Conservation (phyloP, 345 rosid species). For the Rhodamnia argentea region DNA sequence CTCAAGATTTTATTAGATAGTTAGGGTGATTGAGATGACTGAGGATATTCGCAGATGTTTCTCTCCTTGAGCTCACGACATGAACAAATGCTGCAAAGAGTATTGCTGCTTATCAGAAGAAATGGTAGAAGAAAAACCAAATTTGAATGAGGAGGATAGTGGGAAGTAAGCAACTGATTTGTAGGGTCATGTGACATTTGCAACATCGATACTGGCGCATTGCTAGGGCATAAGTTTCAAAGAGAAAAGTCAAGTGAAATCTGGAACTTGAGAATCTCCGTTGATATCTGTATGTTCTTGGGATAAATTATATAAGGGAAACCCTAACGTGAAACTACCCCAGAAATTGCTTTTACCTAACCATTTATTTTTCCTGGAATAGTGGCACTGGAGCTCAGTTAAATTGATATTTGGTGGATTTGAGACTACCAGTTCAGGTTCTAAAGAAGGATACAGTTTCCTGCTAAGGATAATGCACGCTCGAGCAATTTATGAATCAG, state of each 20-base stretch:
- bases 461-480: background rate
- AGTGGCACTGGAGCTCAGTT: background rate
- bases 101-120: background rate
- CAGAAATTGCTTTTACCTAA: background rate
- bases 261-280: background rate
- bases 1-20: background rate
- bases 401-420: background rate
- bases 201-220: background rate
- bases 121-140: background rate
- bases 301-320: background rate
- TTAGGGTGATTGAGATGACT: background rate
- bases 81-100: background rate
- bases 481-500: background rate
- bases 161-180: background rate
- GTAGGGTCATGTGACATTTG: background rate
- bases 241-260: background rate
- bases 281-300: background rate
- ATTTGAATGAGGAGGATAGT: background rate
- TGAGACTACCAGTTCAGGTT: background rate
- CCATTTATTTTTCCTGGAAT: background rate
- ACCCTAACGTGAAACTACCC: background rate
- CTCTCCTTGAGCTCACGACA: background rate
- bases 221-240: background rate
- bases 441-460: background rate
- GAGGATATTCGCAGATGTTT: background rate